Evolutionary conservation across 1,139 yeast species (phyloP), one percentile per base, ranked within the genome.

Genomic region (Geotrichum bryndzae): DNA sequence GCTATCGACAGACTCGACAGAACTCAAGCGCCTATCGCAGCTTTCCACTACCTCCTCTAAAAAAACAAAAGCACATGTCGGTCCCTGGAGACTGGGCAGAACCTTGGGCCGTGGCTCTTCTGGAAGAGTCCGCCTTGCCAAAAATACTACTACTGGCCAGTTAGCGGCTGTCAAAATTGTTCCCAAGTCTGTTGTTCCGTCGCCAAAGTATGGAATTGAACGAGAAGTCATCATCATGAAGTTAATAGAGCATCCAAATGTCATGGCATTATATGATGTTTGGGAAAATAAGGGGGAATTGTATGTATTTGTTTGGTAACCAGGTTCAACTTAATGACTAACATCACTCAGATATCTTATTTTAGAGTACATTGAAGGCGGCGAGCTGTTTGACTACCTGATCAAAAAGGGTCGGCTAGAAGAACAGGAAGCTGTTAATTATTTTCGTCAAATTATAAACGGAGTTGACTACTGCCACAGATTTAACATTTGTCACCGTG

Each of bases 281-380:
- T 94, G 99, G 99, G 99, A 95, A 75, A 94, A 95, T 70, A 89
- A 90, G 70, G 91, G 95, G 66, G 97, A 92, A 70, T 78, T 94
- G 66, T 73, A 64, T 53, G 71, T 68, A 27, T 27, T 23, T 15
- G 2, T 25, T 31, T 15, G 25, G 10, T n/a, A 8, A 27, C 54
- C 27, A 22, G 3, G 48, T 45, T 54, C 50, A 23, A 23, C 23
- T 22, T 52, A 22, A n/a, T 55, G 10, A 35, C 54, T 52, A 45
- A 41, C n/a, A 8, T 8, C 27, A 23, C 15, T 22, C 18, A 68
- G 71, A 59, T 92, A 92, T 71, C 82, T 94, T 68, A 95, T 95
- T 35, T 78, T 94, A 65, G 99, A 94, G 76, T 94, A 95, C 75
- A 94, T 95, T 59, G 98, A 95, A 77, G 97, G 97, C 58, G 99